Evolutionary conservation across 176 grass and related monocot genomes (phyloP).

Genomic region (Raddia guianensis): DNA sequence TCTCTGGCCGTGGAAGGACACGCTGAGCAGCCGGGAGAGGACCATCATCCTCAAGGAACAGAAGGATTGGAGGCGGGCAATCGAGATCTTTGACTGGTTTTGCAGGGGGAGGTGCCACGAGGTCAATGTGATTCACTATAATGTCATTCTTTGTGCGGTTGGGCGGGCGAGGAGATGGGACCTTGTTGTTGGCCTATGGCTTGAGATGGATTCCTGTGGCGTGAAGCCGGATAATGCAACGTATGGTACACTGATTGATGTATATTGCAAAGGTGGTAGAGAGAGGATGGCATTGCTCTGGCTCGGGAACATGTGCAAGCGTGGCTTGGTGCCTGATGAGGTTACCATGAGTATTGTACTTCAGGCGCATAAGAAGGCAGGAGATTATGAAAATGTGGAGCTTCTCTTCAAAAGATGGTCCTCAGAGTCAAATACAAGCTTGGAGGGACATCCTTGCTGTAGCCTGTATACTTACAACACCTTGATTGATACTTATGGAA

Average conservation of each 20-base stretch:
- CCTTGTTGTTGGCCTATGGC: conserved; percentile 62
- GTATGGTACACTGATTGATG: conserved; percentile 74
- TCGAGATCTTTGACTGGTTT: conserved; percentile 80
- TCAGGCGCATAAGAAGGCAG: conserved; percentile 71
- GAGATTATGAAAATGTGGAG: conserved; percentile 63
- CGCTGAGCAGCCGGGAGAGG: conserved; percentile 61
- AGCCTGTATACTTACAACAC: conserved; percentile 83
- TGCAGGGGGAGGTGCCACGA: conserved; percentile 41
- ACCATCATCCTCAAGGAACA: conserved; percentile 93
- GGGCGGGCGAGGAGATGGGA: conserved; percentile 64
- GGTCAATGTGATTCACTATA: conserved; percentile 89
- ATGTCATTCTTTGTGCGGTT: conserved; percentile 60
- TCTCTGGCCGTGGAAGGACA: conserved; percentile 70
- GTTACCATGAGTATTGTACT: conserved; percentile 72
- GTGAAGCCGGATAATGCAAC: conserved; percentile 61
- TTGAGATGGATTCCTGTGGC: conserved; percentile 61
- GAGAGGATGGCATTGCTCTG: conserved; percentile 52
- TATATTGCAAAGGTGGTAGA: conserved; percentile 60
- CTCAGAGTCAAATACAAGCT: conserved; percentile 21
- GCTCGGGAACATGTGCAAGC: conserved; percentile 82
- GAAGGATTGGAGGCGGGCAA: conserved; percentile 70
- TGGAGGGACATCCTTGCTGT: conserved; percentile 37
- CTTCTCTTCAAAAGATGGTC: conserved; percentile 69
- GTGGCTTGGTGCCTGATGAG: conserved; percentile 72
- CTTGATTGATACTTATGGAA: conserved; percentile 85